A percentile compares a stretch with the other conserved stretches of the same genome.
phyloP scores from a whole-genome alignment of 495 filamentous ascomycete genomes.

The Penicillium paxilli region DNA sequence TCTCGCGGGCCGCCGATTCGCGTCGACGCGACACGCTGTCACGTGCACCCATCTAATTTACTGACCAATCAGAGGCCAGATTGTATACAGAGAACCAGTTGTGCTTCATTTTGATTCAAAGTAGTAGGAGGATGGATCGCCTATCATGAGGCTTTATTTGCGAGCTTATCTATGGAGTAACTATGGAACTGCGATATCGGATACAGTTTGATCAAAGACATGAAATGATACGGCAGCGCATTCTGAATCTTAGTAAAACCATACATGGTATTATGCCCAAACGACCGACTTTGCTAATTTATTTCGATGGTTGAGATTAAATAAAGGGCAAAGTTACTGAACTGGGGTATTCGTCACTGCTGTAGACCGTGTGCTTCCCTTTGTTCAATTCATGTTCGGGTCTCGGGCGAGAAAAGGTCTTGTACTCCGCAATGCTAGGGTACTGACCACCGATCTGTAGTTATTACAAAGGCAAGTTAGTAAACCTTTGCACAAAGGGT shows the following conservation, averaged over 20 bases:
- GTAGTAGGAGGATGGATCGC: no score
- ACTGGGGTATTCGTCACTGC: conserved; percentile 33
- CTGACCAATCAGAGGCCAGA: neutral
- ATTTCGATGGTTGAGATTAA: no score
- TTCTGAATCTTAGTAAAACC: neutral
- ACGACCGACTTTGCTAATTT: neutral
- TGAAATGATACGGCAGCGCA: no score
- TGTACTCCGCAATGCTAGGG: conserved; percentile 35
- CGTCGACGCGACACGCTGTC: conserved; percentile 22
- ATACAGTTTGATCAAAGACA: no score
- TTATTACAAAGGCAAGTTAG: neutral
- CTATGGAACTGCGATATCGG: no score
- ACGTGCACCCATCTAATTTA: conserved; percentile 8
- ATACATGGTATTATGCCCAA: no score
- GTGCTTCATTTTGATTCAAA: no score
- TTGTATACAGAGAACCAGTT: no score
- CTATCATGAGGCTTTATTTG: no score
- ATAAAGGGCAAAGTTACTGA: conserved; percentile 38
- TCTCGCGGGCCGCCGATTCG: conserved; percentile 1
- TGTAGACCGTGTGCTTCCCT: conserved; percentile 32
- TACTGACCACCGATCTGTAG: conserved; percentile 36
- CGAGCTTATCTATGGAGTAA: no score
- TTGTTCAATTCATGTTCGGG: conserved; percentile 36
- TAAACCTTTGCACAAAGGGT: neutral
- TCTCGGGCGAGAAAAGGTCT: conserved; percentile 28